Percentiles rank a stretch among this genome's conserved stretches.
These are phyloP conservation scores for Globisporangium acanthophoron DNA, from an alignment of 352 stramenopile genomes.

Conservation along the genomic window DNA sequence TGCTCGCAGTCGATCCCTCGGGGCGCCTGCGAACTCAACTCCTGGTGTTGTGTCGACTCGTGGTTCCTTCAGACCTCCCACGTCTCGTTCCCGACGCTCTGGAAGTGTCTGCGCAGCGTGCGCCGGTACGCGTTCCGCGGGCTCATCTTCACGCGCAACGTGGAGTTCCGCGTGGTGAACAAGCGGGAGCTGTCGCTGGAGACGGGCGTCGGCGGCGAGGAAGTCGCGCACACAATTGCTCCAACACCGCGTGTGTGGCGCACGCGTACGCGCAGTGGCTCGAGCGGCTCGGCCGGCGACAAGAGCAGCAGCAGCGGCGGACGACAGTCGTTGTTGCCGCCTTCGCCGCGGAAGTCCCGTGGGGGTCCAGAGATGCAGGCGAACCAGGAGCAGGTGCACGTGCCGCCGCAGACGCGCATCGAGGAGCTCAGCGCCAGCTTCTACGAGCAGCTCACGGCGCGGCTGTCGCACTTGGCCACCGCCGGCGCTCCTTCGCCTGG, in stretches of 20 bases:
- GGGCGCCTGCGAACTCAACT: neutral
- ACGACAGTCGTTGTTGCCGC: slow-evolving; percentile 28
- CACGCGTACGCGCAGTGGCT: slow-evolving; percentile 38
- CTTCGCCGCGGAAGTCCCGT: slow-evolving; percentile 22
- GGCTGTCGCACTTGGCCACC: slow-evolving; percentile 28
- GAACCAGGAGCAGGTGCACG: slow-evolving; percentile 56
- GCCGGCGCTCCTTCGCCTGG: slow-evolving; percentile 12
- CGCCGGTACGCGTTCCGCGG: slow-evolving; percentile 70
- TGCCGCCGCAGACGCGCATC: slow-evolving; percentile 51
- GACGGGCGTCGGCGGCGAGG: slow-evolving; percentile 21
- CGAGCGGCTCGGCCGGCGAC: slow-evolving; percentile 33
- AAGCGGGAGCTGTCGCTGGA: slow-evolving; percentile 48
- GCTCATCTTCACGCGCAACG: slow-evolving; percentile 66
- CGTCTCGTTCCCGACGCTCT: slow-evolving; percentile 57
- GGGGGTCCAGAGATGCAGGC: slow-evolving; percentile 41
- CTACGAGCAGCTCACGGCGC: slow-evolving; percentile 50
- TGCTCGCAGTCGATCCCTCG: neutral
- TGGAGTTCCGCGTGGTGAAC: slow-evolving; percentile 65
- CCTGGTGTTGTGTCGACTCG: neutral
- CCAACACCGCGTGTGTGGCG: slow-evolving; percentile 40
- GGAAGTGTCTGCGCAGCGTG: slow-evolving; percentile 74
- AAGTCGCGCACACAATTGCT: slow-evolving; percentile 16
- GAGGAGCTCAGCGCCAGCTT: slow-evolving; percentile 55
- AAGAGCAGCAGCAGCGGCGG: slow-evolving; percentile 18
- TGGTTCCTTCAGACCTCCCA: slow-evolving; percentile 33